A percentile compares a stretch with the other conserved stretches of the same genome.
These are phyloP conservation scores for Grifola frondosa DNA, from an alignment of 1,284 basidiomycete genomes.

Conservation along the genomic window DNA sequence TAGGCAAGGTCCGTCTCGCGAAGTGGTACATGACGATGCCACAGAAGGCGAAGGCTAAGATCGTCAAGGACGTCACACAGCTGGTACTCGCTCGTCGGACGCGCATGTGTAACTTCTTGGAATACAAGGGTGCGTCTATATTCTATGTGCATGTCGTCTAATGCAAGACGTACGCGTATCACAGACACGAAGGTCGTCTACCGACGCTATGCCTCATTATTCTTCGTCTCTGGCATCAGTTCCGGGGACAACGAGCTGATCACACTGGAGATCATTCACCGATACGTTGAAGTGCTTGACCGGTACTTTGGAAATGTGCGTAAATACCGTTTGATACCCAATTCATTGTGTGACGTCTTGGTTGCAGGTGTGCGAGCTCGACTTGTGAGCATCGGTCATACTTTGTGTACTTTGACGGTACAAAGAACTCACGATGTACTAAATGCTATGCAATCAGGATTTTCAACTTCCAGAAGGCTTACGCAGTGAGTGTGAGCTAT, in stretches of 20 bases:
- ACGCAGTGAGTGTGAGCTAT: slow-evolving; percentile 71
- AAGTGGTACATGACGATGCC: slow-evolving; percentile 99
- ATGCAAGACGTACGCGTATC: not conserved
- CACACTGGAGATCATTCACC: slow-evolving; percentile 95
- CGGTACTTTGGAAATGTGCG: slow-evolving; percentile 97
- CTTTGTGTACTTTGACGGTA: not conserved
- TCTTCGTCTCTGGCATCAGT: slow-evolving; percentile 95
- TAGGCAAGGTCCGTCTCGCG: slow-evolving; percentile 95
- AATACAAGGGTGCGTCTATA: slow-evolving; percentile 87
- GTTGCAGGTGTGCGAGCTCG: slow-evolving; percentile 88
- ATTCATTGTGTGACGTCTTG: no score
- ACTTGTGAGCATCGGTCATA: slow-evolving; percentile 60
- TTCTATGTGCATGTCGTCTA: not conserved
- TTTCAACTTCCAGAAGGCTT: slow-evolving; percentile 98
- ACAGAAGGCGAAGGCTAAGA: slow-evolving; percentile 94
- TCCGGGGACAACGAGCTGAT: slow-evolving; percentile 90
- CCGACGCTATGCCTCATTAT: slow-evolving; percentile 94
- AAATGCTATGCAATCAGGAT: slow-evolving; percentile 53
- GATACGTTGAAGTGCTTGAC: slow-evolving; percentile 99
- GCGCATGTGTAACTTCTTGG: slow-evolving; percentile 98
- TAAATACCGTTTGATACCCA: no score
- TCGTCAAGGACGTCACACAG: slow-evolving; percentile 99
- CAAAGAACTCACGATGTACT: slow-evolving; percentile 5
- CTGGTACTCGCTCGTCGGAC: slow-evolving; percentile 94
- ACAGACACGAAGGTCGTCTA: slow-evolving; percentile 93